Base-by-base conservation (phyloP, 768 basidiomycete species). In the Mycena haematopus region DNA sequence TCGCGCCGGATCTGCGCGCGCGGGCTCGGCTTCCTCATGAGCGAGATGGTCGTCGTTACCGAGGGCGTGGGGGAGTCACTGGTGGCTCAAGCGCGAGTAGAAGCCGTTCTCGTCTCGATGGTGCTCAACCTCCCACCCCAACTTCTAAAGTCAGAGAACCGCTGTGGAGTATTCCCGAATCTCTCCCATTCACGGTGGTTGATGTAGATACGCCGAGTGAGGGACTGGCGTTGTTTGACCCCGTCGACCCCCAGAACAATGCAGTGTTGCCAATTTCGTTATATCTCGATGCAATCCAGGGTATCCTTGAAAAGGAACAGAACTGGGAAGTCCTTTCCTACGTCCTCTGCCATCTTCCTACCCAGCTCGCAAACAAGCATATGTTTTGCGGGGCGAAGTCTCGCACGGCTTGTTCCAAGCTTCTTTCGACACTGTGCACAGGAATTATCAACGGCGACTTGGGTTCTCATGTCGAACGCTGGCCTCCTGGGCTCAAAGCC, bases 251-350 rank as follows among this genome's bases (percentile, higher is more conserved):
- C n/a, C 78, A 78, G 31, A 74, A 74, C 11, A 65, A 73, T 31
- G 71, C 80, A 14, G 79, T 90, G 61, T 77, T 99, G 2, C 91
- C 89, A 0, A 79, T 94, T 6, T 95, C 95, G 6, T 73, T 79
- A 49, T 95, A 96, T 71, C 80, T 99, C 6, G 69, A 70, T 11
- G 81, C 81, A 15, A 68, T 99, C 49, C 77, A 87, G 54, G 78
- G 77, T 2, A 82, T 97, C 63, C 75, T 99, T 42, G 84, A 89
- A 60, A 80, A 80, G 44, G 95, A 95, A 69, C 84, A 80, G 49
- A 92, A 89, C 64, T 99, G 96, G 96, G 97, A 99, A 61, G 80
- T 99, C 42, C 81, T 97, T 13, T 94, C 95, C 2, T 99, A 97
- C 70, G 80, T 95, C 6, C 81, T 99, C 6, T 94, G 92, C 70